Base-by-base conservation (phyloP, 2,329 filamentous ascomycete species). In the Penicillium sp. region DNA sequence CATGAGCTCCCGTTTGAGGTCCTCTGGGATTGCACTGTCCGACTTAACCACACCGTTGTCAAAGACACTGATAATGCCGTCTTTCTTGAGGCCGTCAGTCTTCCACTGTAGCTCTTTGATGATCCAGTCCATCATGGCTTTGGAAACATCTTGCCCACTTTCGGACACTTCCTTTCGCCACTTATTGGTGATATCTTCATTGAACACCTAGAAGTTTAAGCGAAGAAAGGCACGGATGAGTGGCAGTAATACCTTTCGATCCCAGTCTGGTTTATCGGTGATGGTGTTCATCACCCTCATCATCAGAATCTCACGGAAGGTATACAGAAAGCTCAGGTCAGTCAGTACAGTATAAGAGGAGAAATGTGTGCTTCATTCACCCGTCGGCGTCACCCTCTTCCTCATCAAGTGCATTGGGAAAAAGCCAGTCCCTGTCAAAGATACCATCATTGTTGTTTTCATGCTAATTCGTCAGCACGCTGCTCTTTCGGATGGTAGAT, bases 31-130 rank as follows among this genome's bases (percentile, higher is more conserved):
- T 0, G 75, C 62, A 0, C 57, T 68, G 62, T 85, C 83, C 0
- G 82, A 81, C 59, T 85, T 85, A 52, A 76, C 76, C 1, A 83
- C 72, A 5, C 62, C 66, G 2, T 68, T 64, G 47, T 84, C 78
- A 6, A 81, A 70, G 0, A 73, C 74, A 2, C 68, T 67, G 3
- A 80, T 56, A 6, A 79, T 64, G 0, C 74, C 73, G 2, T 69
- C 69, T 8, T 72, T 55, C 38, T 74, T 60, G 49, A 74, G 74
- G 4, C 70, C 56, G 4, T 55, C 61, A 0, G 79, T 77, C 57
- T 83, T 83, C 61, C 74, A 74, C 3, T 71, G 73, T 0, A 84
- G 70, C 53, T 84, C 81, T 18, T 69, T 53, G 23, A 82, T 67
- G 54, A 74, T 67, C 55, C 66, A 72, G 24, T 74, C 64, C 33